A percentile compares a stretch with the other conserved stretches of the same genome.
Conservation (phyloP, 2,329 filamentous ascomycete genomes). For the Cladorrhinum sp. region DNA sequence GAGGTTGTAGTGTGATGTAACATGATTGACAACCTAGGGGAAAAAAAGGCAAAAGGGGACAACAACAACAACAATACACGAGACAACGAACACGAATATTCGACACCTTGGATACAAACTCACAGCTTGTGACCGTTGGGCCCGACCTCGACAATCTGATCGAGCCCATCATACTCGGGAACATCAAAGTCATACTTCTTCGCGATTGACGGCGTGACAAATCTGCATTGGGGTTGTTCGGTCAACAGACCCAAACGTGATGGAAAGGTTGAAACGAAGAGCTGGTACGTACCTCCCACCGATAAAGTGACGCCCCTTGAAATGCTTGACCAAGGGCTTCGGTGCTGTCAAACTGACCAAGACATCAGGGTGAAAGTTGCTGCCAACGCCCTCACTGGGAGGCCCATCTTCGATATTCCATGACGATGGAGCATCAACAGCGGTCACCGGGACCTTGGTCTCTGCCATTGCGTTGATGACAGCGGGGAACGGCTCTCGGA, state of each 20-base stretch:
- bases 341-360: constrained; percentile 89
- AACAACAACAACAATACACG: not conserved
- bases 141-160: constrained; percentile 81
- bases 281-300: constrained; percentile 65
- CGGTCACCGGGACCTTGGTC: constrained; percentile 72
- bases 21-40: not conserved
- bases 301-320: constrained; percentile 84
- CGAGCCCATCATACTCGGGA: constrained; percentile 77
- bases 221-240: constrained; percentile 49
- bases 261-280: not conserved
- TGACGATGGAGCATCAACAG: constrained; percentile 88
- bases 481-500: constrained; percentile 84
- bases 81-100: not conserved
- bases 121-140: constrained; percentile 51
- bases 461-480: constrained; percentile 76
- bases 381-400: constrained; percentile 71
- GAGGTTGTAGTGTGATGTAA: constrained; percentile 54
- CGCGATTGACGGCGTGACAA: constrained; percentile 73
- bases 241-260: constrained; percentile 25
- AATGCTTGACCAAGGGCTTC: constrained; percentile 82
- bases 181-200: constrained; percentile 83
- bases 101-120: constrained; percentile 21
- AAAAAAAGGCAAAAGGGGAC: not conserved
- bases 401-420: constrained; percentile 92
- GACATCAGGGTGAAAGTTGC: constrained; percentile 73